Conservation (phyloP, 257 asterid genomes). For the Ehretia macrophylla region DNA sequence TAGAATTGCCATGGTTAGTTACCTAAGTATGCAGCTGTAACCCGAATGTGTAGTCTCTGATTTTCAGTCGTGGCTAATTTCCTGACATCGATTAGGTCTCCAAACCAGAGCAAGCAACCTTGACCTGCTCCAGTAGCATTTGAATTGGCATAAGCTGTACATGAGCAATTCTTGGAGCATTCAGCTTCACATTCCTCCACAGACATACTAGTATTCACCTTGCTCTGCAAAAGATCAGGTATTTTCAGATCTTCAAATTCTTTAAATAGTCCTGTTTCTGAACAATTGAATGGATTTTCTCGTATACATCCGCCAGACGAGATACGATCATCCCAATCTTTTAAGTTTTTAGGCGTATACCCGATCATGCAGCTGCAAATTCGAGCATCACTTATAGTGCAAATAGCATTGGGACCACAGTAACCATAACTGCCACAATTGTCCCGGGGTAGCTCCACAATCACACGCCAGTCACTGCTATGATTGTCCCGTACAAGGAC, state of each 20-base stretch:
- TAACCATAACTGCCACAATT: constrained; percentile 24
- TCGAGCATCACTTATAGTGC: constrained; percentile 16
- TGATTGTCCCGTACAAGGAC: constrained; percentile 20
- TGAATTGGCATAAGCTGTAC: constrained; percentile 37
- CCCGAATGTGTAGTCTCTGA: constrained; percentile 10
- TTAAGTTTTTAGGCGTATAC: constrained; percentile 21
- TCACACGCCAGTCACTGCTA: constrained; percentile 20
- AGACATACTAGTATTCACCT: constrained; percentile 20
- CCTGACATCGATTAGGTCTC: constrained; percentile 38
- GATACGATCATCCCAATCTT: constrained; percentile 7
- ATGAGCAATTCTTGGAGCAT: constrained; percentile 37
- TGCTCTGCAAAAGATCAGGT: constrained; percentile 19
- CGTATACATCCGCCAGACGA: constrained; percentile 23
- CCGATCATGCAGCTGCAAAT: constrained; percentile 26
- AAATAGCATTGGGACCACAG: constrained; percentile 25
- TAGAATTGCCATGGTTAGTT: not conserved
- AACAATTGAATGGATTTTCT: constrained; percentile 9
- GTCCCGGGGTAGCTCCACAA: constrained; percentile 19
- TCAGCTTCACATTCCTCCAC: constrained; percentile 28
- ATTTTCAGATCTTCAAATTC: constrained; percentile 5
- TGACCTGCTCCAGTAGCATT: constrained; percentile 16
- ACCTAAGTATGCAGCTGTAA: constrained; percentile 18
- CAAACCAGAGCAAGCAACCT: constrained; percentile 44
- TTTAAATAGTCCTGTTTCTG: constrained; percentile 7
- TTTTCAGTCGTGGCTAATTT: not conserved